phyloP scores from a whole-genome alignment of 768 basidiomycete species.

The Boletus bicolor region DNA sequence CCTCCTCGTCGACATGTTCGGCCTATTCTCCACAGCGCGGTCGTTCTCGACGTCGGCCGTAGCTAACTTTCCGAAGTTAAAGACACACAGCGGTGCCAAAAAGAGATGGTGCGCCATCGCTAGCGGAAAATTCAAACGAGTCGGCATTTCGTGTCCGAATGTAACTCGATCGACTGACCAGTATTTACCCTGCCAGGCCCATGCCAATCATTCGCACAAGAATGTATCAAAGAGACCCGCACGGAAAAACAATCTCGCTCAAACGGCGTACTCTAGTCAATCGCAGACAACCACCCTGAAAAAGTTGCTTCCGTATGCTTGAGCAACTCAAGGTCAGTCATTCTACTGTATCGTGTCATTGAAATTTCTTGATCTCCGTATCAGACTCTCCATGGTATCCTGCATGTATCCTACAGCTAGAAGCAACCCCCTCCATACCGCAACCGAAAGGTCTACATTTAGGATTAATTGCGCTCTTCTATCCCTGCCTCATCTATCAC shows the following conservation, averaged over 20 bases:
- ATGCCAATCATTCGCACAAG: constrained; percentile 70
- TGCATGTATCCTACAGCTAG: constrained; percentile 10
- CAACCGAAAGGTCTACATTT: not conserved
- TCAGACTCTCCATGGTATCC: constrained; percentile 9
- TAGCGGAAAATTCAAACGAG: constrained; percentile 74
- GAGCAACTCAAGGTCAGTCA: constrained; percentile 22
- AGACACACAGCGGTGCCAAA: constrained; percentile 77
- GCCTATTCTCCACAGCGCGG: constrained; percentile 30
- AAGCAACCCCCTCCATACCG: not conserved
- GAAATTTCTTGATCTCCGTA: not conserved
- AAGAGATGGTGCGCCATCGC: constrained; percentile 74
- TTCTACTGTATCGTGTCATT: not conserved
- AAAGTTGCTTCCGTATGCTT: constrained; percentile 72
- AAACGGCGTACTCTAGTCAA: constrained; percentile 62
- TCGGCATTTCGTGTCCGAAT: constrained; percentile 33
- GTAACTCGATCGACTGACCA: not conserved
- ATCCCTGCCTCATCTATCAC: constrained; percentile 24
- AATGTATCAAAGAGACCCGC: constrained; percentile 65
- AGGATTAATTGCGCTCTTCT: constrained; percentile 10
- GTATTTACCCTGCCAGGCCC: constrained; percentile 41
- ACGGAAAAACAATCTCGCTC: constrained; percentile 62
- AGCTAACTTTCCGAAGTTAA: constrained; percentile 67
- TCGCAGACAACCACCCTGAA: constrained; percentile 67
- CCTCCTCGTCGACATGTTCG: constrained; percentile 27
- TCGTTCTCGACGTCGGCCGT: constrained; percentile 60